These are phyloP conservation scores for Populus tremula DNA, from an alignment of 345 rosid genomes.

Conservation along the genomic window DNA sequence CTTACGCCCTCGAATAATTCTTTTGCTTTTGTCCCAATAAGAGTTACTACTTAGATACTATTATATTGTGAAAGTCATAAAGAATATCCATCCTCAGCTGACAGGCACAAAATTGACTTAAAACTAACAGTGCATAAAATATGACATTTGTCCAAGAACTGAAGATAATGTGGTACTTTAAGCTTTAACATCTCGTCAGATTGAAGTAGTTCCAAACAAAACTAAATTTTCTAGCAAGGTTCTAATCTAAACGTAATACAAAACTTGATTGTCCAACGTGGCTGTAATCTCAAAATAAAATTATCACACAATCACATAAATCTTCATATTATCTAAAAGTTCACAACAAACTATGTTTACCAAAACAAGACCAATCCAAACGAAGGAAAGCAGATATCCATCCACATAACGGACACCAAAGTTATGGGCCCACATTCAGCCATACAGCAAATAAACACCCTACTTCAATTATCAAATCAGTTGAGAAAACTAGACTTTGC, in stretches of 20 bases:
- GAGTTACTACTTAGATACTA: neutral
- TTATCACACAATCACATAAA: too few species aligned
- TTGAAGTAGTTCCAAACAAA: neutral
- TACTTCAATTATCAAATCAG: neutral
- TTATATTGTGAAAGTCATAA: neutral
- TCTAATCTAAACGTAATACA: neutral
- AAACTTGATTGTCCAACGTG: too few species aligned
- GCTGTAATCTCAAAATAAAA: too few species aligned
- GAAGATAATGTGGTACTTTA: too few species aligned
- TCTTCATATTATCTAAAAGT: too few species aligned
- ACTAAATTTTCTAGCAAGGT: neutral
- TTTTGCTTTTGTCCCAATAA: neutral
- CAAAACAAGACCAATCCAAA: neutral
- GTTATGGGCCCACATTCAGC: neutral
- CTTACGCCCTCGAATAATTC: conserved; percentile 9
- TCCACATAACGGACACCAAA: neutral
- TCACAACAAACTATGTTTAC: too few species aligned
- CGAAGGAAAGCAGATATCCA: neutral
- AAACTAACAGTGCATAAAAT: too few species aligned
- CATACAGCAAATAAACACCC: neutral
- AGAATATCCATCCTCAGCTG: neutral
- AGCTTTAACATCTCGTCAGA: neutral
- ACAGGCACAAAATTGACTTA: neutral
- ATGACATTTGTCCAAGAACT: too few species aligned
- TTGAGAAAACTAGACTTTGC: neutral